Conservation (phyloP, 306 rosid species). For the Trichosanthes truncata region DNA sequence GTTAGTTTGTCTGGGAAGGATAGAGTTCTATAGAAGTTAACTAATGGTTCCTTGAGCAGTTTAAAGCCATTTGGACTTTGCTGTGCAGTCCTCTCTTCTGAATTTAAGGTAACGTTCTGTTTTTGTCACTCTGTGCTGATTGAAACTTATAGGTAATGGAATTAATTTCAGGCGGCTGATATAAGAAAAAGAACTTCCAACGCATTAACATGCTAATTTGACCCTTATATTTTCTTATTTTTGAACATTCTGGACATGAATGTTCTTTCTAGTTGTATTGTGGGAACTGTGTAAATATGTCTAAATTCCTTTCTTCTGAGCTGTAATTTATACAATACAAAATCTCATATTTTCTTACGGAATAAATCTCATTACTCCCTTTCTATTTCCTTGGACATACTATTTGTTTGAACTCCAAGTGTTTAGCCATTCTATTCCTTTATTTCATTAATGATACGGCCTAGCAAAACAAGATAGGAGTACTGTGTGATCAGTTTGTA, state of each 20-base stretch:
- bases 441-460: not conserved
- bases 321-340: not conserved
- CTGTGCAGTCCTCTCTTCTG: not conserved
- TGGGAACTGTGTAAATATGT: not conserved
- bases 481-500: not conserved
- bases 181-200: not conserved
- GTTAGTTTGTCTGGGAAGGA: not conserved
- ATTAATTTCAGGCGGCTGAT: not conserved
- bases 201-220: not conserved
- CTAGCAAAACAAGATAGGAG: not conserved
- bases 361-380: not conserved
- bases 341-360: not conserved
- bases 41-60: not conserved
- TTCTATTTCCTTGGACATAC: no score
- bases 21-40: not conserved
- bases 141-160: not conserved
- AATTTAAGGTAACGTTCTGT: not conserved
- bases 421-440: not conserved
- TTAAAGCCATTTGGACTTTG: not conserved
- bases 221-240: not conserved
- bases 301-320: not conserved
- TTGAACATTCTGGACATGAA: not conserved
- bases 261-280: not conserved
- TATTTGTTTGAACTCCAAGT: not conserved
- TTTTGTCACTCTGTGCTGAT: not conserved